phyloP scores from a whole-genome alignment of 192 early-diverging fungal genomes.

The Chytriomyces sp. region DNA sequence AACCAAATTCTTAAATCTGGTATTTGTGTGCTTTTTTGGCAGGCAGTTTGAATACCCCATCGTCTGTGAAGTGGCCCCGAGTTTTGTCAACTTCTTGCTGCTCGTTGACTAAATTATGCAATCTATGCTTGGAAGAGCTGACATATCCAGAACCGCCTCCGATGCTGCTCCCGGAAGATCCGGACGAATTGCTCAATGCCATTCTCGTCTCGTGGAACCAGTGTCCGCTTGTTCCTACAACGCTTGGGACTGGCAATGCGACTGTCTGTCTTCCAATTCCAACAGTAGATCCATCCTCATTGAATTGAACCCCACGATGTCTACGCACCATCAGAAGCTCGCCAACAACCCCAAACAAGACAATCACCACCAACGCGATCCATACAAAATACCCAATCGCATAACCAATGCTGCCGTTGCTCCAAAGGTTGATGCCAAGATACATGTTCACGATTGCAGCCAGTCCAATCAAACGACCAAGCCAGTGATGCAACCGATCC shows the following conservation, averaged over 20 bases:
- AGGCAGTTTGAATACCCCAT: neutral
- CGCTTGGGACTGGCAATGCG: neutral
- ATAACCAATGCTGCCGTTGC: neutral
- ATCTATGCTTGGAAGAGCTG: neutral
- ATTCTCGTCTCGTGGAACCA: constrained; percentile 2
- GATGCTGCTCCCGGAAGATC: no score
- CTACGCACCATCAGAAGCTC: constrained; percentile 7
- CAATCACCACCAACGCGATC: neutral
- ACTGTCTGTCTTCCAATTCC: neutral
- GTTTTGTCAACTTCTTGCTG: neutral
- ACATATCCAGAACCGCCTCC: no score
- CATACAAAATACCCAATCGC: neutral
- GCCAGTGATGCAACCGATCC: constrained; percentile 55
- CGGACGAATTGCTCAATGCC: neutral
- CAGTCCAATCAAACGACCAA: constrained; percentile 12
- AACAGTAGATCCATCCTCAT: neutral
- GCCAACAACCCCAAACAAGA: neutral
- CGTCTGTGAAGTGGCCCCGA: neutral
- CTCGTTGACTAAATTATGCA: neutral
- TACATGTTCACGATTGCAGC: neutral
- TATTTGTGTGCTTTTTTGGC: neutral
- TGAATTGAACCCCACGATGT: neutral
- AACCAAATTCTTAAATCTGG: neutral
- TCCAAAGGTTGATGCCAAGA: constrained; percentile 1
- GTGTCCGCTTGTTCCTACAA: neutral